Conservation (phyloP, 2,329 filamentous ascomycete genomes). For the Aspergillus sp. region DNA sequence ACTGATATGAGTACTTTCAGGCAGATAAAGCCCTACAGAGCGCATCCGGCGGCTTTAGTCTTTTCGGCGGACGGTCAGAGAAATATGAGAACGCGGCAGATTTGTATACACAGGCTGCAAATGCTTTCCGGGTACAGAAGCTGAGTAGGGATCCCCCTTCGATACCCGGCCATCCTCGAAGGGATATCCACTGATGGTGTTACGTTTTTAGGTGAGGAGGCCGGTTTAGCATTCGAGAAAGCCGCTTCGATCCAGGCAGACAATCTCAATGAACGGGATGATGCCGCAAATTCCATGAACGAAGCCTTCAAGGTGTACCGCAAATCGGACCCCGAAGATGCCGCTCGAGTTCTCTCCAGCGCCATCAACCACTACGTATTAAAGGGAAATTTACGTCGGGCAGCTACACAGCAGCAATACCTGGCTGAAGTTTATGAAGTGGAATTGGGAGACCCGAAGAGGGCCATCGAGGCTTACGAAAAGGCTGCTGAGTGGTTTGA, state of each 20-base stretch:
- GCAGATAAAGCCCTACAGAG: slow-evolving; percentile 74
- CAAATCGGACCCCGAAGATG: slow-evolving; percentile 74
- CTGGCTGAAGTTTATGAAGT: slow-evolving; percentile 78
- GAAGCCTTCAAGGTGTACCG: slow-evolving; percentile 95
- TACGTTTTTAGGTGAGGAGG: slow-evolving; percentile 60
- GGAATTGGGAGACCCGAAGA: slow-evolving; percentile 68
- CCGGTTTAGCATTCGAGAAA: slow-evolving; percentile 76
- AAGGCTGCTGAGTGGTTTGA: slow-evolving; percentile 84
- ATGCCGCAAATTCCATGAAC: slow-evolving; percentile 77
- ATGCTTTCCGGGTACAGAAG: slow-evolving; percentile 83
- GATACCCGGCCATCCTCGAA: neutral
- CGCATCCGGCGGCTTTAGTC: slow-evolving; percentile 72
- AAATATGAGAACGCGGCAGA: slow-evolving; percentile 88
- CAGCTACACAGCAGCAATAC: slow-evolving; percentile 83
- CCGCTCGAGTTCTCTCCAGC: slow-evolving; percentile 67
- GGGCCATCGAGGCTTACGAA: slow-evolving; percentile 75
- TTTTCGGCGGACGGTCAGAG: slow-evolving; percentile 79
- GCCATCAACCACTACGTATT: slow-evolving; percentile 79
- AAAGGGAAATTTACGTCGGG: slow-evolving; percentile 84
- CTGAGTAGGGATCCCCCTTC: slow-evolving; percentile 51
- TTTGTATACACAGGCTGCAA: slow-evolving; percentile 77
- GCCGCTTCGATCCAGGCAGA: slow-evolving; percentile 72
- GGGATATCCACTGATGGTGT: too few relatives aligned
- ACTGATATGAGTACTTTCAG: slow-evolving; percentile 42
- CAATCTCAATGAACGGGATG: slow-evolving; percentile 82